phyloP scores from a whole-genome alignment of 2,329 filamentous ascomycete species.

The Fusarium compactum region DNA sequence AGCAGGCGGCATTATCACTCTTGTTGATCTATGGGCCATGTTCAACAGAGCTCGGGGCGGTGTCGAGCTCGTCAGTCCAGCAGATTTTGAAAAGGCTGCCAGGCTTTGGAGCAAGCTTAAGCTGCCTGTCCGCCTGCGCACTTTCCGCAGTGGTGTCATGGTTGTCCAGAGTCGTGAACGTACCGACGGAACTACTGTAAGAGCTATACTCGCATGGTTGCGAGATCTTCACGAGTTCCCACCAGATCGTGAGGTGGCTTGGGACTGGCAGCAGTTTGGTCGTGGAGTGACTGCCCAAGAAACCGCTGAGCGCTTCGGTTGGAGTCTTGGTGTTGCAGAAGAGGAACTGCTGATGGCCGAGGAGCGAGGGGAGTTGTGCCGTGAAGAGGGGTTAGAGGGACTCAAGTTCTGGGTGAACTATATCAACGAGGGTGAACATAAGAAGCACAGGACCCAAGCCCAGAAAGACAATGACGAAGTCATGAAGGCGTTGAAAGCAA shows the following conservation, averaged over 20 bases:
- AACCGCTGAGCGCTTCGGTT: constrained; percentile 88
- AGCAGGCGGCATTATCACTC: constrained; percentile 87
- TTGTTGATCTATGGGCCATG: constrained; percentile 92
- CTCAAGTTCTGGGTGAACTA: constrained; percentile 93
- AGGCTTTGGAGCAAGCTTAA: constrained; percentile 88
- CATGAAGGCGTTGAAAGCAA: constrained; percentile 58
- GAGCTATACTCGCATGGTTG: constrained; percentile 81
- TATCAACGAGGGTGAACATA: constrained; percentile 61
- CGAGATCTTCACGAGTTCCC: constrained; percentile 75
- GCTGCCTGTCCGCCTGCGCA: constrained; percentile 85
- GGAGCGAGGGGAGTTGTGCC: constrained; percentile 85
- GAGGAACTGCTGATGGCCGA: constrained; percentile 99
- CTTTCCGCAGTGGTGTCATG: constrained; percentile 93
- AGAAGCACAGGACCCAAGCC: constrained; percentile 46
- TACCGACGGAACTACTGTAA: constrained; percentile 90
- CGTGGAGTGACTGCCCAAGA: constrained; percentile 91
- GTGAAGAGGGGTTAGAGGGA: constrained; percentile 92
- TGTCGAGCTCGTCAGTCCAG: constrained; percentile 91
- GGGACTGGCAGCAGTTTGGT: constrained; percentile 84
- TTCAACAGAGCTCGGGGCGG: constrained; percentile 95
- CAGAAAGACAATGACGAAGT: constrained; percentile 57
- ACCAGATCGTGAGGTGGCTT: constrained; percentile 72
- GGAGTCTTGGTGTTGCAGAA: constrained; percentile 95
- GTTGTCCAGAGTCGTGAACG: constrained; percentile 91
- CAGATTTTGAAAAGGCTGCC: constrained; percentile 92